These are phyloP conservation scores for Orychophragmus violaceus DNA, from an alignment of 345 rosid genomes.

Conservation along the genomic window DNA sequence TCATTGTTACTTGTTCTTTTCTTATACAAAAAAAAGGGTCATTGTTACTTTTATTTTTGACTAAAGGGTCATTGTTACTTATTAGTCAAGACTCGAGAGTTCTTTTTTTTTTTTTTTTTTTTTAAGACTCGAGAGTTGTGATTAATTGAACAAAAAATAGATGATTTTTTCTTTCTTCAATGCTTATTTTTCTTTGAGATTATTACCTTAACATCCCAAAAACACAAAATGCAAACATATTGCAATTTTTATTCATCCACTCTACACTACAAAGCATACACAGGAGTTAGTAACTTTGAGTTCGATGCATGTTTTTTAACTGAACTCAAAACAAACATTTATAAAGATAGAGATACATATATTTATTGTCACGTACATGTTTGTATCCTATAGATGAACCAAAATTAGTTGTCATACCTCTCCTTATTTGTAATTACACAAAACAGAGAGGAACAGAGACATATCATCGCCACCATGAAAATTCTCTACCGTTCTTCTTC, in stretches of 20 bases:
- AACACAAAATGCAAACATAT: no score
- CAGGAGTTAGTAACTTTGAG: neutral
- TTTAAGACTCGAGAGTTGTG: no score
- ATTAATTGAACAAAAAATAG: no score
- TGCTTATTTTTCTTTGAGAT: no score
- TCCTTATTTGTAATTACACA: constrained; percentile 2
- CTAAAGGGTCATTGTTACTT: no score
- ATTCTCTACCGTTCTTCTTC: neutral
- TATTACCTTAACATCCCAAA: no score
- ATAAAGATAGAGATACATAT: neutral
- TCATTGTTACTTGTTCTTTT: no score
- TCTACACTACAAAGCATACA: neutral
- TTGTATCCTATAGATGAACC: constrained; percentile 2
- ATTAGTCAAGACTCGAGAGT: no score
- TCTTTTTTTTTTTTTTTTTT: no score
- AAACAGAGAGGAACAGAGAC: neutral
- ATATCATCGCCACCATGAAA: neutral
- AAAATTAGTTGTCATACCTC: constrained; percentile 2
- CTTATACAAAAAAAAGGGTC: no score
- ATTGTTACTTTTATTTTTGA: no score
- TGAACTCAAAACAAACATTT: neutral
- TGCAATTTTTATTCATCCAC: neutral
- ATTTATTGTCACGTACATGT: neutral
- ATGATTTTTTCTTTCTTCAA: no score
- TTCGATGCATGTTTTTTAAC: neutral